Evolutionary conservation across 768 basidiomycete species (phyloP), one percentile per base, ranked within the genome.

Genomic region (Pulveroboletus ravenelii): DNA sequence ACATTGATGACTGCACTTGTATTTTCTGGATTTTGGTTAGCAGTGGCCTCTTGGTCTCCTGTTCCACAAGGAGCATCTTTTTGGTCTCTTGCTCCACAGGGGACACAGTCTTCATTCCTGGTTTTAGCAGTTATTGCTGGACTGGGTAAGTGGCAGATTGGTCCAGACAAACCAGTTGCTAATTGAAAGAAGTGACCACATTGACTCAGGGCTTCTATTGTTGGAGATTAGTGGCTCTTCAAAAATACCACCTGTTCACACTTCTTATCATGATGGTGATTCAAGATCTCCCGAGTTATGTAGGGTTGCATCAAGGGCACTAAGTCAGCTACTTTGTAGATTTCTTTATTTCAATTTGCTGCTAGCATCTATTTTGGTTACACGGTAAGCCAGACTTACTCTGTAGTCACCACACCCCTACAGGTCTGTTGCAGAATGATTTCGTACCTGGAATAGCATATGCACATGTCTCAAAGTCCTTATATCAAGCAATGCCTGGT

Each of bases 301-400:
- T n/a, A n/a, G 9, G 14, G 3, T 2, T 6, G 53, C 2, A 10
- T 30, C 1, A 5, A 25, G 17, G n/a, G 10, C 15, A 17, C 31
- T 51, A 9, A 50, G 8, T 14, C 6, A 17, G 13, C 5, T 10
- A 15, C 35, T 15, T 40, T 14, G 5, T 9, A 63, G 63, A 17
- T 63, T 17, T 63, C 61, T 13, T 42, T 65, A 9, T 34, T 62
- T n/a, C 62, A 63, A 46, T 42, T 63, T 1, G 15, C 18, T 10
- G 60, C 62, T 13, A 17, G 65, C n/a, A 53, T 18, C 42, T 41
- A 34, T 17, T n/a, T 56, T 20, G 43, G 9, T 7, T 0, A 31
- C 1, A 14, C 2, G 0, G 59, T 54, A 8, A 29, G 48, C 36
- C 18, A 15, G n/a, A 3, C 18, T 23, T 25, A 8, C 1, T n/a